Evolutionary conservation across 768 basidiomycete species (phyloP).

Genomic region (Chiua virens): DNA sequence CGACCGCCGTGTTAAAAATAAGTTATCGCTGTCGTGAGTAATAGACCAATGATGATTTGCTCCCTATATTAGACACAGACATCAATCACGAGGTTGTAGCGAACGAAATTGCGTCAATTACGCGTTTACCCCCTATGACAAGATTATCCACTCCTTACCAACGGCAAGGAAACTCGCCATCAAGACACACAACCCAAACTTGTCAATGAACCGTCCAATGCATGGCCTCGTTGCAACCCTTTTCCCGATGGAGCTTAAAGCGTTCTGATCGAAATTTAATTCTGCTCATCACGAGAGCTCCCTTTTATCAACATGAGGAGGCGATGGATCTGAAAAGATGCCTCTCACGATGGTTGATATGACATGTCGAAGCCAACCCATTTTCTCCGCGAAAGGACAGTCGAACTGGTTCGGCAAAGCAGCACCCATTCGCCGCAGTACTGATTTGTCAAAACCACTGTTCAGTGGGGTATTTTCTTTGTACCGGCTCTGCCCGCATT

Average conservation of each 20-base stretch:
- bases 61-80: constrained; percentile 6
- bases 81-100: background rate
- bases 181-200: background rate
- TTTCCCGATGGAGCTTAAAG: background rate
- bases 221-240: background rate
- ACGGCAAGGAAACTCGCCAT: background rate
- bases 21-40: constrained; percentile 9
- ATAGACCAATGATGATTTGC: constrained; percentile 6
- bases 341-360: background rate
- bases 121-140: background rate
- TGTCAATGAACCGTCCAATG: no score
- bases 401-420: constrained; percentile 7
- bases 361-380: background rate
- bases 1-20: background rate
- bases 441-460: no score
- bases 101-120: constrained; percentile 9
- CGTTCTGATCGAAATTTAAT: background rate
- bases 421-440: no score
- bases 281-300: background rate
- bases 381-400: background rate
- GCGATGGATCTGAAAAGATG: no score
- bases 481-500: no score
- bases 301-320: background rate
- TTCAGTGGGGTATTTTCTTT: no score
- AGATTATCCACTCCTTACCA: background rate